phyloP scores from a whole-genome alignment of 306 rosid genomes.

The Rosa multiflora region DNA sequence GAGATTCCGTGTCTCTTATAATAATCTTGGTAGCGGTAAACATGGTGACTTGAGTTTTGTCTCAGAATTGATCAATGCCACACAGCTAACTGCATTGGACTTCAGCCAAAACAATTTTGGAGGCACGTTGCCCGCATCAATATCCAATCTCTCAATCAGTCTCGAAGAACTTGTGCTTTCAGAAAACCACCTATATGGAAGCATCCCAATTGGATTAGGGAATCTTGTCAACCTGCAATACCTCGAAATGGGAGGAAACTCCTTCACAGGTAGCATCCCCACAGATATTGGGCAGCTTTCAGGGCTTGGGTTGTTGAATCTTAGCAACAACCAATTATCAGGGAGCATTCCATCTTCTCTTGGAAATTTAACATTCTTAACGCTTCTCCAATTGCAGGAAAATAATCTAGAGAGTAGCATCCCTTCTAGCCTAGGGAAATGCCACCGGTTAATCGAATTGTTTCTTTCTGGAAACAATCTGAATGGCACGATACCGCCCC shows the following conservation, averaged over 20 bases:
- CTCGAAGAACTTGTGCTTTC: accelerated
- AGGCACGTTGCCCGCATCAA: neutral
- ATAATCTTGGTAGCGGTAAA: neutral
- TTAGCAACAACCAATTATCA: neutral
- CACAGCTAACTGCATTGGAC: accelerated
- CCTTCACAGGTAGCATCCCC: neutral
- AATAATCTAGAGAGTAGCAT: neutral
- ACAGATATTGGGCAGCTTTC: neutral
- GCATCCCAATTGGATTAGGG: neutral
- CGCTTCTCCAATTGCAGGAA: accelerated
- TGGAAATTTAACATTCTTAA: neutral
- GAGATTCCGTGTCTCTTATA: accelerated
- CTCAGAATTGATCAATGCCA: neutral
- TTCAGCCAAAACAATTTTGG: neutral
- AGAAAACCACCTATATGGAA: neutral
- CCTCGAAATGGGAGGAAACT: accelerated
- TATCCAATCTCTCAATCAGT: neutral
- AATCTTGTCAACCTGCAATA: neutral
- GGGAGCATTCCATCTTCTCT: neutral
- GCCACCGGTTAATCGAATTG: neutral
- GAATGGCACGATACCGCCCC: neutral
- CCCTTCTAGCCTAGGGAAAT: neutral
- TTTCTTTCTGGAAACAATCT: neutral
- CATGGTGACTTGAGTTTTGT: neutral
- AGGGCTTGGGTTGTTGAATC: accelerated